Percentiles rank a stretch among this genome's conserved stretches.
Evolutionary conservation across 2,329 filamentous ascomycete genomes (phyloP).

Genomic region (Talaromyces sp.): DNA sequence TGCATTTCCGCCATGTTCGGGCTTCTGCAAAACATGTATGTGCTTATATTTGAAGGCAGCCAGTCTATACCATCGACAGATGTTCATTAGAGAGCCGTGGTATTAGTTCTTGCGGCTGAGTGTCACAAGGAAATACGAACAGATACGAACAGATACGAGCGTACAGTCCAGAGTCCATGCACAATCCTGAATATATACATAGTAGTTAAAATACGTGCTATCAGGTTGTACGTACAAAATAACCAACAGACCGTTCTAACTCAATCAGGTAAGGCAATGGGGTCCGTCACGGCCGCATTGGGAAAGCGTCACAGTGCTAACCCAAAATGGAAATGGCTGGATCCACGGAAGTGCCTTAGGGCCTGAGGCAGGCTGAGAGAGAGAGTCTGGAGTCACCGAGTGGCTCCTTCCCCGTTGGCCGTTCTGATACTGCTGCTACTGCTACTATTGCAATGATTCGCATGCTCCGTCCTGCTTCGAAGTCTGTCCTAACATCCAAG

Average conservation of each 20-base stretch:
- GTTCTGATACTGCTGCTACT: neutral
- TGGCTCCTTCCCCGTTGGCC: constrained; percentile 3
- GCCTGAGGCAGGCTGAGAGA: constrained; percentile 6
- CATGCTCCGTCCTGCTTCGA: neutral
- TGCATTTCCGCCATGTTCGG: neutral
- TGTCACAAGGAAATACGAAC: neutral
- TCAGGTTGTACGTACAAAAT: no score
- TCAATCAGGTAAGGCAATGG: neutral
- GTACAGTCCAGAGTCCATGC: neutral
- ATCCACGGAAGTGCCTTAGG: neutral
- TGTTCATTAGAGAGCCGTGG: neutral
- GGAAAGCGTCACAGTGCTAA: neutral
- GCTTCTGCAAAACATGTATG: constrained; percentile 8
- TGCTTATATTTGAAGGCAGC: neutral
- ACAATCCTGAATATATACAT: neutral
- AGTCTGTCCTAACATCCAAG: neutral
- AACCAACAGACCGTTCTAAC: neutral
- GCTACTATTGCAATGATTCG: neutral
- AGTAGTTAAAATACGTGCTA: no score
- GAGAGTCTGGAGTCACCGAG: neutral
- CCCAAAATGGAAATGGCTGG: neutral
- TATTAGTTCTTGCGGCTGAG: neutral
- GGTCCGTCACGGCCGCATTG: neutral
- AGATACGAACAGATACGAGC: neutral
- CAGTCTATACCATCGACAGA: neutral